Percentiles rank a stretch among this genome's conserved stretches.
Conservation (phyloP, 139 green algal species). For the Pleodorina starrii region DNA sequence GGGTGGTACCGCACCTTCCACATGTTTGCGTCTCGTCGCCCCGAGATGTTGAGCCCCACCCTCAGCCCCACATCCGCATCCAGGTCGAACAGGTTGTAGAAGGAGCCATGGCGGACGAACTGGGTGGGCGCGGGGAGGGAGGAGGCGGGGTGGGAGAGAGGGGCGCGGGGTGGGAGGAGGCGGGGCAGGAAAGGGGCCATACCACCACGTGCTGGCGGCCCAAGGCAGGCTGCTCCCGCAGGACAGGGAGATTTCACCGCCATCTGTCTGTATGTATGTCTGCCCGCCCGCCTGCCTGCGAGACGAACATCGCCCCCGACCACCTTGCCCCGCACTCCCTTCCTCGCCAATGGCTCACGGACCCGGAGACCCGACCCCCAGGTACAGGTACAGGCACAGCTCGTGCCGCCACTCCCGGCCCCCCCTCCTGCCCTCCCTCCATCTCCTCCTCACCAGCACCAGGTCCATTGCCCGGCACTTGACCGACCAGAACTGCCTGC, state of each 20-base stretch:
- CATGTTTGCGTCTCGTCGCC: slow-evolving; percentile 71
- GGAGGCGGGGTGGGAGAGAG: background rate
- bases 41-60: slow-evolving; percentile 72
- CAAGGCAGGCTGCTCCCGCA: background rate
- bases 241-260: background rate
- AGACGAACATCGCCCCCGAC: too few species aligned
- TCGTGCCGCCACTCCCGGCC: background rate
- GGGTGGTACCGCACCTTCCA: slow-evolving; percentile 66
- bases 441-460: slow-evolving; percentile 58
- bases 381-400: background rate
- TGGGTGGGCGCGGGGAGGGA: background rate
- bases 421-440: background rate
- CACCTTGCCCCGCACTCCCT: too few species aligned
- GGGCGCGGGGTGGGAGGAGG: background rate
- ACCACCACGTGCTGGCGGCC: background rate
- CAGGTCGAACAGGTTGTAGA: slow-evolving; percentile 81
- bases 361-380: background rate
- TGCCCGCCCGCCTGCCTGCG: too few species aligned
- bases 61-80: slow-evolving; percentile 76
- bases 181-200: background rate
- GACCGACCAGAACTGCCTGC: slow-evolving; percentile 63
- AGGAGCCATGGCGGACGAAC: slow-evolving; percentile 73
- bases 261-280: background rate
- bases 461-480: slow-evolving; percentile 74
- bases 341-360: too few species aligned